Evolutionary conservation across 2,329 filamentous ascomycete species (phyloP).

Genomic region (Periconia sp.): DNA sequence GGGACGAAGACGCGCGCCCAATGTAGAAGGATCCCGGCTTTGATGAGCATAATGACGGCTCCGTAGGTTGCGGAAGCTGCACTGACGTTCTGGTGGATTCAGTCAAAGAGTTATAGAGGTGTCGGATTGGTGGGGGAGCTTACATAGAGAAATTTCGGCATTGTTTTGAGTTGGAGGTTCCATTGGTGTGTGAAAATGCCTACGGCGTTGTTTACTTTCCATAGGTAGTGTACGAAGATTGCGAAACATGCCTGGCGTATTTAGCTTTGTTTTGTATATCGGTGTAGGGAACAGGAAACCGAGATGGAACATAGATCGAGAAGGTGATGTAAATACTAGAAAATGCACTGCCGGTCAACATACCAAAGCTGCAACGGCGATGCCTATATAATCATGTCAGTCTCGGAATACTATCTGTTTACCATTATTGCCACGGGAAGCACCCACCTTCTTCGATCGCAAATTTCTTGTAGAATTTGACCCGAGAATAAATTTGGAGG

Average conservation of each 20-base stretch:
- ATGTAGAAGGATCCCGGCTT: neutral
- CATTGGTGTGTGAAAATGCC: neutral
- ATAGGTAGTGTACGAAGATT: no score
- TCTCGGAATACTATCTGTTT: neutral
- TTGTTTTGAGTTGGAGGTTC: neutral
- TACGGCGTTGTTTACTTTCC: no score
- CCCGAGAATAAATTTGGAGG: neutral
- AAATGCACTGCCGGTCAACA: no score
- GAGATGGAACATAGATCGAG: no score
- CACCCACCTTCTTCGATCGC: neutral
- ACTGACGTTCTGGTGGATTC: neutral
- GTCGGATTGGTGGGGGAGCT: neutral
- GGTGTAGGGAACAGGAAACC: no score
- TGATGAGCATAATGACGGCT: neutral
- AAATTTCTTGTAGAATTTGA: neutral
- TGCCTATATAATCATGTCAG: neutral
- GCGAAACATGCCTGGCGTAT: no score
- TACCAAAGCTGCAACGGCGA: neutral
- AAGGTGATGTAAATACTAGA: no score
- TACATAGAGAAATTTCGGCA: neutral
- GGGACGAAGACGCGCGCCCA: neutral
- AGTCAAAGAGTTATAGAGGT: neutral
- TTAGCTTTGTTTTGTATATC: no score
- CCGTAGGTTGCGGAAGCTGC: neutral
- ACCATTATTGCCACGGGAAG: neutral